These are phyloP conservation scores for Mycena chlorophos DNA, from an alignment of 768 basidiomycete species.

Conservation along the genomic window DNA sequence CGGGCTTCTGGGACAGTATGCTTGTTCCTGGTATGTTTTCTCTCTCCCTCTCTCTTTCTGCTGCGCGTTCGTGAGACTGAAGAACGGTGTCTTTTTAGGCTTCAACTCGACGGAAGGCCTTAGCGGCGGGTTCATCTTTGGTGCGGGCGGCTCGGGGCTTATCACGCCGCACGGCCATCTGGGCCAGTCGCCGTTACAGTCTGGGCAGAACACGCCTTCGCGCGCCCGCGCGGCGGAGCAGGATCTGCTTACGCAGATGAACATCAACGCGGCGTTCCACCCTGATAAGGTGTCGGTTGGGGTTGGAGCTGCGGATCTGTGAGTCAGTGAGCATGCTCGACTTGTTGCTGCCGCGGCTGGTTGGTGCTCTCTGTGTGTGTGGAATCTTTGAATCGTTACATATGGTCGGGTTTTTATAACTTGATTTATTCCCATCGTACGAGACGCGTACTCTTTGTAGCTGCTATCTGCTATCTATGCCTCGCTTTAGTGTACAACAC, in stretches of 20 bases:
- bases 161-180: slow-evolving; percentile 79
- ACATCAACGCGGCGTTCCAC: slow-evolving; percentile 47
- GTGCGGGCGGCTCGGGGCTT: slow-evolving; percentile 78
- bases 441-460: too few relatives aligned
- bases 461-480: too few relatives aligned
- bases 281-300: slow-evolving; percentile 6
- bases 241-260: slow-evolving; percentile 43
- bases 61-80: not conserved
- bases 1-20: slow-evolving; percentile 85
- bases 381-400: not conserved
- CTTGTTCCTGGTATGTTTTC: slow-evolving; percentile 73
- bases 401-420: not conserved
- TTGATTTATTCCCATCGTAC: too few relatives aligned
- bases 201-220: slow-evolving; percentile 53
- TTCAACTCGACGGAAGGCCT: slow-evolving; percentile 83
- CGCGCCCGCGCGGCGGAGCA: slow-evolving; percentile 18
- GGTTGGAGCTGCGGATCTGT: too few relatives aligned
- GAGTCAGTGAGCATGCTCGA: not conserved
- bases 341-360: not conserved
- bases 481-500: too few relatives aligned
- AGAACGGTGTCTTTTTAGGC: too few relatives aligned
- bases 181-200: slow-evolving; percentile 58
- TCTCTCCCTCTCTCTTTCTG: not conserved
- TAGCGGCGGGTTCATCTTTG: slow-evolving; percentile 84
- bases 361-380: not conserved